Conservation (phyloP, 148 eudicot genomes). For the Diospyros kaki region DNA sequence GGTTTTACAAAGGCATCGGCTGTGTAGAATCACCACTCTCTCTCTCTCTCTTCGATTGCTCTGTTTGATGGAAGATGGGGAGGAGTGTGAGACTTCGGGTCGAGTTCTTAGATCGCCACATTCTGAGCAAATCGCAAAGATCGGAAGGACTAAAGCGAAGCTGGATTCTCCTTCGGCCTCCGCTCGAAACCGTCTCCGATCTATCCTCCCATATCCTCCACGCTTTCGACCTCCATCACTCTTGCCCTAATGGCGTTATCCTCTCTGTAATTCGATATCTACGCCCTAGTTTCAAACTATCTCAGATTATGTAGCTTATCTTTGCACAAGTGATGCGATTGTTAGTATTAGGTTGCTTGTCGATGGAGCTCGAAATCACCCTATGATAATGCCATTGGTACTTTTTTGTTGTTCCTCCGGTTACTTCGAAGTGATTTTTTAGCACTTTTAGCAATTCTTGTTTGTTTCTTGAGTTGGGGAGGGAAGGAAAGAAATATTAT, state of each 20-base stretch:
- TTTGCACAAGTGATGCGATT: neutral
- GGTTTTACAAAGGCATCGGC: conserved; percentile 1
- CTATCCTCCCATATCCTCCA: conserved; percentile 43
- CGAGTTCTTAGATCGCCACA: conserved; percentile 39
- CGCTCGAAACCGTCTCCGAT: conserved; percentile 44
- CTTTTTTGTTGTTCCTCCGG: neutral
- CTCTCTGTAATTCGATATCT: conserved; percentile 50
- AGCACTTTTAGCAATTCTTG: neutral
- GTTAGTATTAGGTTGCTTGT: neutral
- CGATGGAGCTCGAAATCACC: neutral
- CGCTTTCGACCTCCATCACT: conserved; percentile 46
- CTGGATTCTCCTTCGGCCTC: conserved; percentile 67
- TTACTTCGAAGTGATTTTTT: neutral
- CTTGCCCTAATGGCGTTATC: conserved; percentile 77
- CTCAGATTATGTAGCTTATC: neutral
- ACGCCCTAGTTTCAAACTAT: conserved; percentile 9
- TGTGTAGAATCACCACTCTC: neutral
- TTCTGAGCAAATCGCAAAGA: conserved; percentile 57
- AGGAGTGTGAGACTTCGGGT: conserved; percentile 50
- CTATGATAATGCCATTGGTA: neutral
- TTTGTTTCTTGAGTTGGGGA: no score
- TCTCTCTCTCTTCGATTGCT: conserved; percentile 8
- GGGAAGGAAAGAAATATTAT: neutral
- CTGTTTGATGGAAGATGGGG: conserved; percentile 28
- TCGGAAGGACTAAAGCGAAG: conserved; percentile 46